phyloP scores from a whole-genome alignment of 2,329 filamentous ascomycete genomes.

The Epichloe glyceriae region DNA sequence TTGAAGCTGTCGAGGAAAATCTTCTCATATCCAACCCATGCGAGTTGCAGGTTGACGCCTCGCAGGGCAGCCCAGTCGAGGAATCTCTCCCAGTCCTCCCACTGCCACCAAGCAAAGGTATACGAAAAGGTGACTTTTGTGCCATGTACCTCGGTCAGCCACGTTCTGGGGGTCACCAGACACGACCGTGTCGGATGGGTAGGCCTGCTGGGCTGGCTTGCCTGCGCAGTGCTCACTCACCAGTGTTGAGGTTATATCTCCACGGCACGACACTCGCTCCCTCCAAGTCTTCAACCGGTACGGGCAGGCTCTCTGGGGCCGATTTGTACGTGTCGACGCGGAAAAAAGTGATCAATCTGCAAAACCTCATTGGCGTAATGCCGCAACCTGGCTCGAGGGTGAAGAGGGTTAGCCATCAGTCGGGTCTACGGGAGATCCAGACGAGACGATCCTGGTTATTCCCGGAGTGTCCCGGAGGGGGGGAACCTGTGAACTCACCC shows the following conservation, averaged over 20 bases:
- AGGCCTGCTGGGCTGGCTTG: background rate
- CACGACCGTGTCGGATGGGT: too few relatives aligned
- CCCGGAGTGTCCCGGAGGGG: too few relatives aligned
- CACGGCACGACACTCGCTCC: conserved; percentile 10
- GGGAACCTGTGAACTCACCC: conserved; percentile 6
- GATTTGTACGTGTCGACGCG: conserved; percentile 5
- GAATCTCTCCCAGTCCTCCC: conserved; percentile 39
- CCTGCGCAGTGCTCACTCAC: conserved; percentile 12
- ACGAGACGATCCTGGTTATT: too few relatives aligned
- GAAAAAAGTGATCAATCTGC: conserved; percentile 10
- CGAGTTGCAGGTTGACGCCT: conserved; percentile 37
- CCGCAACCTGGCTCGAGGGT: conserved; percentile 3
- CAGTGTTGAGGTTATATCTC: conserved; percentile 36
- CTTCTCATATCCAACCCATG: conserved; percentile 39
- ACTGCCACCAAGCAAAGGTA: conserved; percentile 36
- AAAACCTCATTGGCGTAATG: conserved; percentile 11
- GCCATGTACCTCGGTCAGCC: background rate
- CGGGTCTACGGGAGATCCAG: background rate
- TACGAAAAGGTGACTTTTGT: conserved; percentile 36
- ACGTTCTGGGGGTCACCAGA: background rate
- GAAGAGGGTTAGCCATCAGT: background rate
- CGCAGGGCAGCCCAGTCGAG: conserved; percentile 39
- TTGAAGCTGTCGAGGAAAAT: conserved; percentile 34
- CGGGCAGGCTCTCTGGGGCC: conserved; percentile 3
- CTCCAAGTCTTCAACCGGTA: conserved; percentile 1